These are phyloP conservation scores for Solanum virginianum DNA, from an alignment of 257 asterid genomes.

Conservation along the genomic window DNA sequence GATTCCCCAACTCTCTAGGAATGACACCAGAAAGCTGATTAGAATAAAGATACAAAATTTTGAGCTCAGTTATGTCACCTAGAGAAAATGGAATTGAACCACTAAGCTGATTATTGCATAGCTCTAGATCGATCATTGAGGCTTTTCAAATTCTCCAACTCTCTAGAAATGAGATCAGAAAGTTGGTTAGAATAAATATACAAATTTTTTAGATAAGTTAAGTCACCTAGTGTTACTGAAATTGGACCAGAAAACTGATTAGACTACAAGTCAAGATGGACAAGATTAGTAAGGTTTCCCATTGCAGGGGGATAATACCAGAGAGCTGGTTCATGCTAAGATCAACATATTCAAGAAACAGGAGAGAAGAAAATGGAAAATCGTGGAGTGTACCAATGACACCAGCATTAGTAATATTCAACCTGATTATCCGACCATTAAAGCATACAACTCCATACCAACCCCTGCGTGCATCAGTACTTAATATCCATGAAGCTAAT, in stretches of 20 bases:
- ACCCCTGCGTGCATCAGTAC: background rate
- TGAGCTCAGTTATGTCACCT: too few relatives aligned
- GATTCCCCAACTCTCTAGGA: too few relatives aligned
- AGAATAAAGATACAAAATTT: too few relatives aligned
- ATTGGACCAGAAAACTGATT: background rate
- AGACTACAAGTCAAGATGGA: background rate
- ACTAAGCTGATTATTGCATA: too few relatives aligned
- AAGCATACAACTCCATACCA: constrained; percentile 13
- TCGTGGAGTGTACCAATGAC: background rate
- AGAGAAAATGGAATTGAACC: too few relatives aligned
- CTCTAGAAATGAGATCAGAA: background rate
- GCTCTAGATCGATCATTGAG: background rate
- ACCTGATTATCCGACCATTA: background rate
- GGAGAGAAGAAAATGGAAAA: constrained; percentile 14
- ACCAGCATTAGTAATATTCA: constrained; percentile 2
- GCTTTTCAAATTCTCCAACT: background rate
- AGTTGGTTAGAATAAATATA: background rate
- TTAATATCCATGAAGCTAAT: background rate
- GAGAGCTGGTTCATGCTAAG: background rate
- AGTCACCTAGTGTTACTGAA: background rate
- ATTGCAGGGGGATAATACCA: constrained; percentile 1
- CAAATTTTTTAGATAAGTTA: too few relatives aligned
- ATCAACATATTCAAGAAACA: constrained; percentile 9
- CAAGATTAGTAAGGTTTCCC: background rate
- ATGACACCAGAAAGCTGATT: too few relatives aligned